phyloP scores from a whole-genome alignment of 768 basidiomycete species.

The Pisolithus sp. region DNA sequence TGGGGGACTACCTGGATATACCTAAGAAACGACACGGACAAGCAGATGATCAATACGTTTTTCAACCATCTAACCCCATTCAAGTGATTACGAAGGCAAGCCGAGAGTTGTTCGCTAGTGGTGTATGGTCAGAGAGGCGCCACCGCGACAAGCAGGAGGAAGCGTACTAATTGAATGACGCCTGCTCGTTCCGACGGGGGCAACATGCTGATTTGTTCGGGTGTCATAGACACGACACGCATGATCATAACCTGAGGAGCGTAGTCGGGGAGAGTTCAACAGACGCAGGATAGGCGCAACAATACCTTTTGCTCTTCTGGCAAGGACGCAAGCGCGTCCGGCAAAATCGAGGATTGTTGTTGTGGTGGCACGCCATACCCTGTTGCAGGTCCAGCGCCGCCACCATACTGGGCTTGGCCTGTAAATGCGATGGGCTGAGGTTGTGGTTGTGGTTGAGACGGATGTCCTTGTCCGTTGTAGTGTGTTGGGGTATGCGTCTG shows the following conservation, averaged over 20 bases:
- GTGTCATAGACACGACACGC: conserved; percentile 41
- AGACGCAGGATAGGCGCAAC: too few species aligned
- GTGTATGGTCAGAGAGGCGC: conserved; percentile 14
- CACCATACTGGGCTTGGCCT: conserved; percentile 11
- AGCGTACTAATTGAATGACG: conserved; percentile 67
- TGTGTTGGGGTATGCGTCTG: conserved; percentile 24
- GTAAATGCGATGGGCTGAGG: not conserved
- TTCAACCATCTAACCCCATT: too few species aligned
- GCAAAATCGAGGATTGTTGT: conserved; percentile 20
- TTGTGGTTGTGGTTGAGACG: conserved; percentile 17
- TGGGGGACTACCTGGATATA: too few species aligned
- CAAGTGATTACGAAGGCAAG: conserved; percentile 17
- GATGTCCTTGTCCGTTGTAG: conserved; percentile 24
- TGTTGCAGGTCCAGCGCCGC: too few species aligned
- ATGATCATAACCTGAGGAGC: not conserved
- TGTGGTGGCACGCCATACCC: not conserved
- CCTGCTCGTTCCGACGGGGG: conserved; percentile 61
- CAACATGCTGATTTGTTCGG: conserved; percentile 65
- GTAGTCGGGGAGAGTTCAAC: too few species aligned
- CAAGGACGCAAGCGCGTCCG: conserved; percentile 51
- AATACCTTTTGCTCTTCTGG: conserved; percentile 65
- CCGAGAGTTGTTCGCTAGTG: conserved; percentile 27
- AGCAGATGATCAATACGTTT: too few species aligned
- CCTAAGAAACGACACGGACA: too few species aligned
- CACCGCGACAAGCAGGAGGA: not conserved